Evolutionary conservation across 176 grass and related monocot species (phyloP).

Genomic region (Otatea glauca): DNA sequence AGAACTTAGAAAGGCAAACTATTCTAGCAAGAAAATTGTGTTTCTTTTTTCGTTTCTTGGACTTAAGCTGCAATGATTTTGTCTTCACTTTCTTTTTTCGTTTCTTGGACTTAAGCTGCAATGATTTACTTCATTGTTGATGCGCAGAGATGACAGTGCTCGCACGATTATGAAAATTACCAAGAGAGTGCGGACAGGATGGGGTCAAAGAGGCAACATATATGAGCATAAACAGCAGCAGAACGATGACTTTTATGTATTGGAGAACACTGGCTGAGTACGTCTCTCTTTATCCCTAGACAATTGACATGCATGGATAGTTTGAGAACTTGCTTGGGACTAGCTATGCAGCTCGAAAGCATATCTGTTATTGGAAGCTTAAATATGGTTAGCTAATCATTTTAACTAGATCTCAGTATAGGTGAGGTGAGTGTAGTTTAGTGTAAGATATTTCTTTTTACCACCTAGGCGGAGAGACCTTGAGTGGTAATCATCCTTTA

Average conservation of each 20-base stretch:
- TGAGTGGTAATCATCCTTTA: not conserved
- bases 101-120: constrained; percentile 32
- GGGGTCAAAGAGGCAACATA: constrained; percentile 82
- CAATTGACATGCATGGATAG: constrained; percentile 8
- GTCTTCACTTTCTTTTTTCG: constrained; percentile 2
- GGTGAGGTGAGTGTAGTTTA: constrained; percentile 4
- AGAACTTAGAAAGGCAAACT: constrained; percentile 23
- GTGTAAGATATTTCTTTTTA: not conserved
- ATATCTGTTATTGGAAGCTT: constrained; percentile 24
- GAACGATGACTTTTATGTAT: constrained; percentile 42
- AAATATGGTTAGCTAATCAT: not conserved
- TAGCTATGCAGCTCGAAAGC: constrained; percentile 12
- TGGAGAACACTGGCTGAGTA: constrained; percentile 58
- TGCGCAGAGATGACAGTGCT: constrained; percentile 86
- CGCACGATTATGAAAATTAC: constrained; percentile 75
- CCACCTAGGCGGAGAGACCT: not conserved
- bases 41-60: constrained; percentile 11
- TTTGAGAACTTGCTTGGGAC: not conserved
- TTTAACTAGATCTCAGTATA: not conserved
- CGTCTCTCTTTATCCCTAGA: constrained; percentile 40
- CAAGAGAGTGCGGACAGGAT: constrained; percentile 82
- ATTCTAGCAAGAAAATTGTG: constrained; percentile 30
- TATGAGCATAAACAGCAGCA: constrained; percentile 47
- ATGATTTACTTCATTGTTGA: constrained; percentile 43
- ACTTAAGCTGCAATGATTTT: constrained; percentile 34